A percentile compares a stretch with the other conserved stretches of the same genome.
phyloP scores from a whole-genome alignment of 106 monocot genomes.

The Allium cepa region DNA sequence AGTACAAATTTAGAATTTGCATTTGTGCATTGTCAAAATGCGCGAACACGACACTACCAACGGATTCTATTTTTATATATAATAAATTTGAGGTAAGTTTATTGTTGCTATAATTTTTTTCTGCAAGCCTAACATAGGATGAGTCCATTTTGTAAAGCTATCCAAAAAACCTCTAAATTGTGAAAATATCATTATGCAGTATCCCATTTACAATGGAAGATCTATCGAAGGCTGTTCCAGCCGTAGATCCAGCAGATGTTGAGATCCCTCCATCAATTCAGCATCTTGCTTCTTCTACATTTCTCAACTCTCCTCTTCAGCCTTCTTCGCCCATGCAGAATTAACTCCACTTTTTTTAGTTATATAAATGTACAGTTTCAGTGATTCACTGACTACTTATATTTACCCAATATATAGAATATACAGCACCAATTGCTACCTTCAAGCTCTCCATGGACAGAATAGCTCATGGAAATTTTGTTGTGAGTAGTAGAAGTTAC shows the following conservation, averaged over 20 bases:
- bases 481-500: no score
- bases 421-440: neutral
- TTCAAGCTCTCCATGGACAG: no score
- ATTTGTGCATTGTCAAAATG: no score
- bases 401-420: neutral
- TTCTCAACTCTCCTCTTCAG: conserved; percentile 9
- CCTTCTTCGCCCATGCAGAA: neutral
- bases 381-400: neutral
- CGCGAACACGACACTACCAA: no score
- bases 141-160: no score
- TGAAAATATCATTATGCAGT: conserved; percentile 16
- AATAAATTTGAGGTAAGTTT: no score
- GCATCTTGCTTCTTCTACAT: conserved; percentile 21
- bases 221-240: conserved; percentile 57
- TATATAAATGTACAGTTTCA: neutral
- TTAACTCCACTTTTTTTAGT: neutral
- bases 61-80: no score
- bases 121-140: no score
- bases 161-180: no score
- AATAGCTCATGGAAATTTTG: no score
- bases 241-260: conserved; percentile 38
- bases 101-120: no score
- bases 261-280: conserved; percentile 28
- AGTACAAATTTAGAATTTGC: no score
- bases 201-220: conserved; percentile 66